Conservation (phyloP, 208 protist species). For the Acanthamoeba royreba region DNA sequence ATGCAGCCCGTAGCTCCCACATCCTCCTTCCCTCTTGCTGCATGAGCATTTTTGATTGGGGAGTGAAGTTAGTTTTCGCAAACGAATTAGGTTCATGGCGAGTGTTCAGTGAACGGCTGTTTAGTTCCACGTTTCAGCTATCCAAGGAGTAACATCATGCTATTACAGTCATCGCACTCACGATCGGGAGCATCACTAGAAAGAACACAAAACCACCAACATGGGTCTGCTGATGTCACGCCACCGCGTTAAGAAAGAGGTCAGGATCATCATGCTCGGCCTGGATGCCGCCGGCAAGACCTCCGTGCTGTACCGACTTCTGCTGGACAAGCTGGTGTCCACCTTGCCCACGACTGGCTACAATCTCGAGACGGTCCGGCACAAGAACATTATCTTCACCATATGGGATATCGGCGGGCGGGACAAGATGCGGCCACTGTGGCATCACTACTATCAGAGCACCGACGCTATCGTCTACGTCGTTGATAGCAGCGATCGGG, state of each 20-base stretch:
- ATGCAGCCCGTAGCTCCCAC: too few relatives aligned
- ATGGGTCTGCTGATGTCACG: neutral
- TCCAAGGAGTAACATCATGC: too few relatives aligned
- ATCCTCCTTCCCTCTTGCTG: too few relatives aligned
- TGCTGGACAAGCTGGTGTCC: neutral
- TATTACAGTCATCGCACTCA: too few relatives aligned
- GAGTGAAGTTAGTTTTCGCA: too few relatives aligned
- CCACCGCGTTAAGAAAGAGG: neutral
- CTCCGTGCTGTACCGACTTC: neutral
- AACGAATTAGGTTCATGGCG: too few relatives aligned
- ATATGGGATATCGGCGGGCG: slow-evolving; percentile 62
- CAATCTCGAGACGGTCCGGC: slow-evolving; percentile 91
- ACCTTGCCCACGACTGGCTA: slow-evolving; percentile 78
- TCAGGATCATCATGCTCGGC: neutral
- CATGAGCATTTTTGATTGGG: too few relatives aligned
- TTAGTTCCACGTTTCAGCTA: too few relatives aligned
- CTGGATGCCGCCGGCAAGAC: neutral
- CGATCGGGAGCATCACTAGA: too few relatives aligned
- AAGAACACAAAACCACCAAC: neutral
- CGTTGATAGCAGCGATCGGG: slow-evolving; percentile 39
- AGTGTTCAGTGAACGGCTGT: too few relatives aligned
- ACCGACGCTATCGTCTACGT: slow-evolving; percentile 59
- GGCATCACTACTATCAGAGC: slow-evolving; percentile 61
- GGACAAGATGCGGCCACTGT: slow-evolving; percentile 44
- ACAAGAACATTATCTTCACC: slow-evolving; percentile 80